phyloP scores from a whole-genome alignment of 1,139 yeast species.

The Geotrichum australiense region DNA sequence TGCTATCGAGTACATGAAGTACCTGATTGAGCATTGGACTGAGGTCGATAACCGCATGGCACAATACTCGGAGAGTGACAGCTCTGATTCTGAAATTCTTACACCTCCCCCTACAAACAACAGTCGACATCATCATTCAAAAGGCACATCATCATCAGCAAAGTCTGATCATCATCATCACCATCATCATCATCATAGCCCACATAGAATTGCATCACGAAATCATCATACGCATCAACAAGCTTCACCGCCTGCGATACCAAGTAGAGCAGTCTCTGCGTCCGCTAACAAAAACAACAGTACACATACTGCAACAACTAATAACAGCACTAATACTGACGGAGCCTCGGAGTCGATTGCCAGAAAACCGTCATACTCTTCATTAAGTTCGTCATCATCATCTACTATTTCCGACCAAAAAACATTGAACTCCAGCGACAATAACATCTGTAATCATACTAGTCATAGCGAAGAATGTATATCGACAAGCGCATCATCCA shows the following conservation, averaged over 20 bases:
- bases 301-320: too few species aligned
- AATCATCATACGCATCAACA: too few species aligned
- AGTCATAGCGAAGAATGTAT: slow-evolving; percentile 10
- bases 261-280: too few species aligned
- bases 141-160: too few species aligned
- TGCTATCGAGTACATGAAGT: slow-evolving; percentile 24
- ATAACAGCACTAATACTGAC: too few species aligned
- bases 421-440: slow-evolving; percentile 1
- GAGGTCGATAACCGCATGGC: slow-evolving; percentile 12
- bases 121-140: too few species aligned
- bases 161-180: too few species aligned
- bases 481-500: slow-evolving; percentile 1
- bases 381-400: slow-evolving; percentile 8
- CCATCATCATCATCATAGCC: too few species aligned
- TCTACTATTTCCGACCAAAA: slow-evolving; percentile 10
- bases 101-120: neutral
- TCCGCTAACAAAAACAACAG: too few species aligned
- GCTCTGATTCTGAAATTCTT: slow-evolving; percentile 9
- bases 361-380: slow-evolving; percentile 5
- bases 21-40: slow-evolving; percentile 29
- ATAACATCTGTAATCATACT: slow-evolving; percentile 2
- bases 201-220: too few species aligned
- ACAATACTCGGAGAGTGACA: slow-evolving; percentile 12
- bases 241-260: too few species aligned
- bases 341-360: too few species aligned